Evolutionary conservation across 352 stramenopile species (phyloP), one percentile per base, ranked within the genome.

Genomic region (Globisporangium megalacanthum): DNA sequence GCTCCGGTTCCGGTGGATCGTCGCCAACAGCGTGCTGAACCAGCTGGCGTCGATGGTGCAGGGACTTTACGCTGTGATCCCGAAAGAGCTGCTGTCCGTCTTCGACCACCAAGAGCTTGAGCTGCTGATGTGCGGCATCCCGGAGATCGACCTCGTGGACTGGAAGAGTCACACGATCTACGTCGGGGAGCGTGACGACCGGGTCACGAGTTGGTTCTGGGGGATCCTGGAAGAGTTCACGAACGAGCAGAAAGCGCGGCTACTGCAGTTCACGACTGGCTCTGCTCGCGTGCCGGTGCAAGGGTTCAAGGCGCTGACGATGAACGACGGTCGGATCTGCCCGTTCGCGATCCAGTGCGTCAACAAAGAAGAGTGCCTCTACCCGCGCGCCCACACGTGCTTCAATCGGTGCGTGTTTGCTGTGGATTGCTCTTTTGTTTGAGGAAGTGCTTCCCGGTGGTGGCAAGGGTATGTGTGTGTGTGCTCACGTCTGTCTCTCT

Each of bases 201-300:
- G 95, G 66, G 86, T 97, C 59, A 97, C 98, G 51, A 69, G 79
- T 33, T 99, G 95, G 96, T 99, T 98, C 68, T 99, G 97, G 97
- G 97, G 97, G 60, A 95, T 97, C 46, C 79, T 99, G 41, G 83
- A 91, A 49, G 83, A 86, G 52, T 94, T 99, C 36, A 86, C 85
- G 4, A 89, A 97, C 56, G 96, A 97, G 60, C 87, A 99, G 60
- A 97, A 97, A 62, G 96, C 97, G 25, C 78, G 92, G 6, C 92
- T 99, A 64, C 70, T 99, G 19, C 96, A 99, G 70, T 99, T 99
- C 65, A 97, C 97, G 22, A 99, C 96, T 0, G 97, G 97, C 9
- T 99, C 94, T 44, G 91, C 89, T 0, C 97, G 98, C 29, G 96
- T 99, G 0, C 82, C 84, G 17, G 83, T 95, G 4, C 81, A 94